Evolutionary conservation across 2,329 filamentous ascomycete genomes (phyloP), one percentile per base, ranked within the genome.

Genomic region (Diplodia mutila): DNA sequence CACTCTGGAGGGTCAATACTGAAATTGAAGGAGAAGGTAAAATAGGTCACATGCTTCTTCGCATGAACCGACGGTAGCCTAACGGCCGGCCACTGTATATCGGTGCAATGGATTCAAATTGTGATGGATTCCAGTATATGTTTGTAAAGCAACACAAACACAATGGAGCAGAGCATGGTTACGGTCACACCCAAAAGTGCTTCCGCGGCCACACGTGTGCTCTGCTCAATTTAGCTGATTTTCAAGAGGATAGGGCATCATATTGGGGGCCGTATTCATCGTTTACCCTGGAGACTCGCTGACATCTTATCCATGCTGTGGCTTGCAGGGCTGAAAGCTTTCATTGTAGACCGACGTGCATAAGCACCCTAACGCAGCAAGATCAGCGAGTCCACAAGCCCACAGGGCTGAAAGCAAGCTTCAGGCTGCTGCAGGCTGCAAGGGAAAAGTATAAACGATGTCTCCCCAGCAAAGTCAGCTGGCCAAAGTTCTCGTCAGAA

Each of bases 1-100:
- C 70, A 86, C 85, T 4, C 73, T 88, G 34, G 82, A 83, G 37
- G 65, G 65, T 12, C 65, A 67, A n/a, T 67, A 61, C 27, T 67
- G 23, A 27, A 3, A 21, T 57, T 37, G 49, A 52, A 27, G 11
- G 11, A 16, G 42, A 11, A 48, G 42, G 9, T 21, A 25, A 27
- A 52, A 18, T 52, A 51, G 21, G 4, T 5, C 25, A 27, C 11
- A 25, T 23, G 21, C n/a, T 14, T n/a, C n/a, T 14, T n/a, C 32
- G 8, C 3, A n/a, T 54, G 48, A 12, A 29, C 14, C n/a, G 4
- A 37, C 32, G 23, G 39, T 23, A 55, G 14, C 32, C n/a, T 37
- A 4, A 55, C n/a, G 23, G 18, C 14, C 51, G 51, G 12, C 7
- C n/a, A 18, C 23, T 23, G 9, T 55, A 11, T 18, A 32, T n/a